Percentiles rank a stretch among this genome's conserved stretches.
Conservation (phyloP, 1,139 yeast genomes). For the Citeromyces siamensis region DNA sequence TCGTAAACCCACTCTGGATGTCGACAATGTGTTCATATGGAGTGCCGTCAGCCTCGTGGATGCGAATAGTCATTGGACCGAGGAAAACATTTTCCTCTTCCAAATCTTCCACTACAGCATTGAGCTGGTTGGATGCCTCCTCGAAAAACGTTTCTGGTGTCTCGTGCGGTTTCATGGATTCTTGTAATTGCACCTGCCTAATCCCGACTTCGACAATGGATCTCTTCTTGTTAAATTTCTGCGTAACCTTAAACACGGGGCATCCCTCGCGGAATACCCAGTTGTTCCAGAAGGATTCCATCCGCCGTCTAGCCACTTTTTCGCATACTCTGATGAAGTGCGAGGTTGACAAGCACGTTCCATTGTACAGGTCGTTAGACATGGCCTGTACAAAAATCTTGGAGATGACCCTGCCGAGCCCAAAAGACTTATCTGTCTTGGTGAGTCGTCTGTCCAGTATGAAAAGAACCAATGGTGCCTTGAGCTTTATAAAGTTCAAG, state of each 20-base stretch:
- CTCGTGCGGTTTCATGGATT: constrained; percentile 15
- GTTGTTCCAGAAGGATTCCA: constrained; percentile 78
- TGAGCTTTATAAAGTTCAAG: constrained; percentile 50
- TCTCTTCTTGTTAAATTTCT: constrained; percentile 84
- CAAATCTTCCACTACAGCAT: constrained; percentile 16
- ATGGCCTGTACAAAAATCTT: constrained; percentile 87
- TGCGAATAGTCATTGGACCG: constrained; percentile 95
- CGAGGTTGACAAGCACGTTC: constrained; percentile 60
- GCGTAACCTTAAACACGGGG: constrained; percentile 81
- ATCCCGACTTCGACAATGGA: constrained; percentile 93
- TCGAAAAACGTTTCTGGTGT: constrained; percentile 22
- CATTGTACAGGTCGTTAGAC: constrained; percentile 83
- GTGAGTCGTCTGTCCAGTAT: constrained; percentile 90
- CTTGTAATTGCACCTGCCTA: constrained; percentile 74
- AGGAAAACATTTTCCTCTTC: constrained; percentile 38
- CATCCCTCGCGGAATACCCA: constrained; percentile 91
- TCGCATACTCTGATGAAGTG: constrained; percentile 93
- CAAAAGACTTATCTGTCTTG: constrained; percentile 89
- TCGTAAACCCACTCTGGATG: constrained; percentile 72
- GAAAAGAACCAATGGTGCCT: constrained; percentile 77
- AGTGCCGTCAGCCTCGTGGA: constrained; percentile 98
- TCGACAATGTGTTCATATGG: constrained; percentile 98
- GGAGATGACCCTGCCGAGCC: constrained; percentile 83
- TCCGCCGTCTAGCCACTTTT: constrained; percentile 77
- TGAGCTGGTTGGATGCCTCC: constrained; percentile 26